Percentiles rank a stretch among this genome's conserved stretches.
These are phyloP conservation scores for Wallemia hederae DNA, from an alignment of 1,284 basidiomycete genomes.

Conservation along the genomic window DNA sequence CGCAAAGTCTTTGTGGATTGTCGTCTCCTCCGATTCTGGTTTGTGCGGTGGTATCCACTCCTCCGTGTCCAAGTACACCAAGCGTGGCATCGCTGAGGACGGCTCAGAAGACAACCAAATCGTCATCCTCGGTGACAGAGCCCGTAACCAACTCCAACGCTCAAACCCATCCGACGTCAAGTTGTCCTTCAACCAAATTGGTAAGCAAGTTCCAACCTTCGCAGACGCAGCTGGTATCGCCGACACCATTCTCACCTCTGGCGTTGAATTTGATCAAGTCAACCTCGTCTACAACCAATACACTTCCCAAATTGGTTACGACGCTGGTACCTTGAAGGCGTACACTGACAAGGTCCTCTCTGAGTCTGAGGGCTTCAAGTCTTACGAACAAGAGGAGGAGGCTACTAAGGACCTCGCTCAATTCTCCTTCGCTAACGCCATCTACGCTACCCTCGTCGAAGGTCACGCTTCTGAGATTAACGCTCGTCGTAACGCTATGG, in stretches of 20 bases:
- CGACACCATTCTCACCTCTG: slow-evolving; percentile 66
- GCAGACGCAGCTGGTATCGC: slow-evolving; percentile 80
- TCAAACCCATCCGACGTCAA: slow-evolving; percentile 34
- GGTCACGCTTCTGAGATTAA: slow-evolving; percentile 85
- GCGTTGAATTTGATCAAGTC: slow-evolving; percentile 58
- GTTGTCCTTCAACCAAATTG: slow-evolving; percentile 89
- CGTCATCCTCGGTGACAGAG: slow-evolving; percentile 88
- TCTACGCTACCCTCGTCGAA: slow-evolving; percentile 82
- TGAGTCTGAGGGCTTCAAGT: slow-evolving; percentile 52
- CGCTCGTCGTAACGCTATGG: slow-evolving; percentile 82
- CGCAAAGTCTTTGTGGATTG: slow-evolving; percentile 46
- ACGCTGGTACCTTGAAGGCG: slow-evolving; percentile 43
- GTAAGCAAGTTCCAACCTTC: slow-evolving; percentile 88
- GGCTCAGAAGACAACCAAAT: slow-evolving; percentile 31
- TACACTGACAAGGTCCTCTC: slow-evolving; percentile 49
- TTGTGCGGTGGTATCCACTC: slow-evolving; percentile 99
- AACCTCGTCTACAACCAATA: slow-evolving; percentile 87
- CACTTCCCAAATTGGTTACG: slow-evolving; percentile 76
- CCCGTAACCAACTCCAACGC: slow-evolving; percentile 69
- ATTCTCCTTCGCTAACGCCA: slow-evolving; percentile 85
- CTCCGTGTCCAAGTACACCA: slow-evolving; percentile 68
- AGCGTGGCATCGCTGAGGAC: slow-evolving; percentile 25
- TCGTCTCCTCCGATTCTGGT: slow-evolving; percentile 93
- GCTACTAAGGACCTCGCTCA: slow-evolving; percentile 77
- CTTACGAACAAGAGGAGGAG: slow-evolving; percentile 89